These are phyloP conservation scores for Arachis monticola DNA, from an alignment of 331 rosid genomes.

Conservation along the genomic window DNA sequence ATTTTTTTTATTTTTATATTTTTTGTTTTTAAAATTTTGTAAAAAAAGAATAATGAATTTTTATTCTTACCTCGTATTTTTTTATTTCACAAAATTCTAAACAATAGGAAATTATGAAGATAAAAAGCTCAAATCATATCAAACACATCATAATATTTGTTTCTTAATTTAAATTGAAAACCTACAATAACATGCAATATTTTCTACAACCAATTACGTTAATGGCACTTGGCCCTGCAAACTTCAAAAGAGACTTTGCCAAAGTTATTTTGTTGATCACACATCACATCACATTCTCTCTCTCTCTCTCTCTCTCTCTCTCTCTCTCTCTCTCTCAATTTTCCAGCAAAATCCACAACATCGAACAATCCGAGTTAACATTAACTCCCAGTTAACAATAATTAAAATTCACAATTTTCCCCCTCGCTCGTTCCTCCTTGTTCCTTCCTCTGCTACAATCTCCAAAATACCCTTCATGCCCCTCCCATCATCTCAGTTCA, in stretches of 20 bases:
- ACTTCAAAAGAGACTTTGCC: not conserved
- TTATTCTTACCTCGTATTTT: too few relatives aligned
- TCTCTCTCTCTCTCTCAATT: slow-evolving; percentile 3
- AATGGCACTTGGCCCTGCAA: slow-evolving; percentile 1
- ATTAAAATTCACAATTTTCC: slow-evolving; percentile 16
- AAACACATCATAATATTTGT: too few relatives aligned
- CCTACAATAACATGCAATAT: not conserved
- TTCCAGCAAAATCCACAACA: not conserved
- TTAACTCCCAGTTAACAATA: not conserved
- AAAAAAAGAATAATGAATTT: too few relatives aligned
- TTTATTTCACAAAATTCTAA: too few relatives aligned
- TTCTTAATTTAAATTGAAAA: not conserved
- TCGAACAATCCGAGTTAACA: not conserved
- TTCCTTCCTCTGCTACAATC: slow-evolving; percentile 22
- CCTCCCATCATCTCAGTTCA: slow-evolving; percentile 48
- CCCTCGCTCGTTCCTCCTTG: not conserved
- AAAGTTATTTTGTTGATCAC: not conserved
- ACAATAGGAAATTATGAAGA: too few relatives aligned
- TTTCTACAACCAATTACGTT: not conserved
- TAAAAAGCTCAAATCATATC: too few relatives aligned
- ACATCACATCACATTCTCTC: not conserved
- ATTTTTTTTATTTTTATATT: too few relatives aligned
- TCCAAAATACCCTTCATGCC: not conserved
- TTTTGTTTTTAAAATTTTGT: too few relatives aligned
- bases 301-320: not conserved